Percentiles rank a stretch among this genome's conserved stretches.
phyloP scores from a whole-genome alignment of 495 filamentous ascomycete genomes.

The Neurospora sp. region DNA sequence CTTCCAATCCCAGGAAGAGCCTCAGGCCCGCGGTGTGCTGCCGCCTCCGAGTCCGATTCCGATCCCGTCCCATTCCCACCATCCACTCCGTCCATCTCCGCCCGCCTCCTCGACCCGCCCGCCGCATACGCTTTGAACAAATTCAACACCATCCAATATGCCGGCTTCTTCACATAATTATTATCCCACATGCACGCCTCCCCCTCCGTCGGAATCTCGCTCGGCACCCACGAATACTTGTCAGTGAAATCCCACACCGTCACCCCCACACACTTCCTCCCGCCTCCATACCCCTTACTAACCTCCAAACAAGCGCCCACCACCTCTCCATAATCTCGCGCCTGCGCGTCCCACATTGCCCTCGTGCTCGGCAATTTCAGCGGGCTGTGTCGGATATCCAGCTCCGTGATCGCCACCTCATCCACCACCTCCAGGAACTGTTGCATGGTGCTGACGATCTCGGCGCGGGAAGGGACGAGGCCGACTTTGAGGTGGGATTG shows the following conservation, averaged over 20 bases:
- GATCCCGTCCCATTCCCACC: background rate
- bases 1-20: background rate
- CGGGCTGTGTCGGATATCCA: slow-evolving; percentile 42
- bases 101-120: background rate
- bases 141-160: slow-evolving; percentile 27
- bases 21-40: background rate
- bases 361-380: slow-evolving; percentile 17
- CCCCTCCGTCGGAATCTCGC: slow-evolving; percentile 39
- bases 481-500: slow-evolving; percentile 48
- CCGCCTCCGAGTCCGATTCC: background rate
- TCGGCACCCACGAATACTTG: slow-evolving; percentile 41
- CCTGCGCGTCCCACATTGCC: slow-evolving; percentile 37
- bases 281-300: background rate
- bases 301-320: slow-evolving; percentile 40
- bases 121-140: slow-evolving; percentile 13
- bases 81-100: background rate
- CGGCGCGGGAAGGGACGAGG: slow-evolving; percentile 26
- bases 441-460: slow-evolving; percentile 27
- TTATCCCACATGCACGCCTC: slow-evolving; percentile 42
- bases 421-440: slow-evolving; percentile 33
- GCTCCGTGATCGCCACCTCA: slow-evolving; percentile 48
- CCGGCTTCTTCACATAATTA: slow-evolving; percentile 39
- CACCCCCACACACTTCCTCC: slow-evolving; percentile 43
- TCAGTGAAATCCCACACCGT: slow-evolving; percentile 54
- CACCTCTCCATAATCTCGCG: slow-evolving; percentile 39